Evolutionary conservation across 768 basidiomycete genomes (phyloP).

Genomic region (Suillus variegatus): DNA sequence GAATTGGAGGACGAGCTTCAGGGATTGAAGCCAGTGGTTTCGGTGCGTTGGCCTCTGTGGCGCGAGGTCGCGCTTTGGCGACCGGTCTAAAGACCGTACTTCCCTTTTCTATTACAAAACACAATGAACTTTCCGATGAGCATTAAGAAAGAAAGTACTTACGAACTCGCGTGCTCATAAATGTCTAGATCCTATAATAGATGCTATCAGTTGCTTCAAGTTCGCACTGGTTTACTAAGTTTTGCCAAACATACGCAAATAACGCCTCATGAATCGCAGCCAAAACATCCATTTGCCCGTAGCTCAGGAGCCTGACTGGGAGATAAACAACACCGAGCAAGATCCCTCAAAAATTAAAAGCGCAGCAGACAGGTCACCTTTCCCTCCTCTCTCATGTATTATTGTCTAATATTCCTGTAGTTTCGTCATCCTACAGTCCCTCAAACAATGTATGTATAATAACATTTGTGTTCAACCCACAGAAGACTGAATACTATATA

Average conservation of each 20-base stretch:
- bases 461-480: conserved; percentile 14
- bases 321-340: conserved; percentile 47
- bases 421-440: conserved; percentile 61
- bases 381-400: not conserved
- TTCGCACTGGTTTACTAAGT: conserved; percentile 2
- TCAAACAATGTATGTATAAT: conserved; percentile 74
- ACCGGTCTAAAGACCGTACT: conserved; percentile 70
- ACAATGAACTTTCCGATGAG: conserved; percentile 1
- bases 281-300: conserved; percentile 49
- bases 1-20: conserved; percentile 10
- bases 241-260: conserved; percentile 24
- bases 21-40: conserved; percentile 15
- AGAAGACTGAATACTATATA: conserved; percentile 17
- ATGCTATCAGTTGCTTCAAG: conserved; percentile 1
- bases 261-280: conserved; percentile 26
- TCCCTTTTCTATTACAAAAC: conserved; percentile 62
- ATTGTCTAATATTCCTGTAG: conserved; percentile 36
- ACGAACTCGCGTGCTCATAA: conserved; percentile 59
- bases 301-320: conserved; percentile 62
- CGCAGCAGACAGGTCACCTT: conserved; percentile 57
- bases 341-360: conserved; percentile 42
- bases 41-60: conserved; percentile 22
- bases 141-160: conserved; percentile 37
- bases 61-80: conserved; percentile 53
- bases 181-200: not conserved